A percentile compares a stretch with the other conserved stretches of the same genome.
Evolutionary conservation across 2,329 filamentous ascomycete genomes (phyloP).

Genomic region (Aspergillus sp.): DNA sequence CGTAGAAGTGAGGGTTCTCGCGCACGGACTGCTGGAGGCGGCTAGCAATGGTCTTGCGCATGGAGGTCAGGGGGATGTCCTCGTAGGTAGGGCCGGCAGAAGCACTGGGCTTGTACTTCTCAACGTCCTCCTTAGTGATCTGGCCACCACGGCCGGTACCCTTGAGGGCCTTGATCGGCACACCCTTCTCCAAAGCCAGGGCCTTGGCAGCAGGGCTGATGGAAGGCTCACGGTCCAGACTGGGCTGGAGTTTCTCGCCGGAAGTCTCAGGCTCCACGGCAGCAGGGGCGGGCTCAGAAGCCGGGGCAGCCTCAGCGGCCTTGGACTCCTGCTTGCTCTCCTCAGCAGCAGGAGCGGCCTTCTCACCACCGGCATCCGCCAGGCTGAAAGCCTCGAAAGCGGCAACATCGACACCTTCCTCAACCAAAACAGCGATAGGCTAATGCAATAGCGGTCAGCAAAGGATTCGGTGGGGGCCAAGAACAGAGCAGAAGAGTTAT

Average conservation of each 20-base stretch:
- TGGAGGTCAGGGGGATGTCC: constrained; percentile 81
- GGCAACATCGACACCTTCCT: constrained; percentile 82
- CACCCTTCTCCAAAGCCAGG: constrained; percentile 80
- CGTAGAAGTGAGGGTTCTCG: constrained; percentile 98
- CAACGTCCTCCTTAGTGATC: constrained; percentile 89
- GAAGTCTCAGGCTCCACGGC: constrained; percentile 71
- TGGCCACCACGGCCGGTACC: constrained; percentile 82
- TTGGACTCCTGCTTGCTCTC: constrained; percentile 63
- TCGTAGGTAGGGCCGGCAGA: constrained; percentile 68
- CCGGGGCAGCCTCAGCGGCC: constrained; percentile 55
- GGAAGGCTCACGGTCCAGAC: constrained; percentile 78
- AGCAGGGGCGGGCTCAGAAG: constrained; percentile 53
- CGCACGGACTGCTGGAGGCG: constrained; percentile 86
- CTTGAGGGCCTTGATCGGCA: constrained; percentile 77
- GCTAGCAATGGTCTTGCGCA: constrained; percentile 97
- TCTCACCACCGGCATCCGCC: constrained; percentile 87
- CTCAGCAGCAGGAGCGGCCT: constrained; percentile 60
- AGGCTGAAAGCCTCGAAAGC: constrained; percentile 88
- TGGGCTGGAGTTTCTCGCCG: constrained; percentile 76
- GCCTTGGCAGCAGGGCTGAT: constrained; percentile 74
- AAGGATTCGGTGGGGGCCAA: neutral
- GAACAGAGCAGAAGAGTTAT: constrained; percentile 9
- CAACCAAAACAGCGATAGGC: constrained; percentile 95
- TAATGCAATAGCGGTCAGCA: constrained; percentile 46
- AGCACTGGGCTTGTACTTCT: constrained; percentile 71